Evolutionary conservation across 1,284 basidiomycete genomes (phyloP).

Genomic region (Ustilago curta): DNA sequence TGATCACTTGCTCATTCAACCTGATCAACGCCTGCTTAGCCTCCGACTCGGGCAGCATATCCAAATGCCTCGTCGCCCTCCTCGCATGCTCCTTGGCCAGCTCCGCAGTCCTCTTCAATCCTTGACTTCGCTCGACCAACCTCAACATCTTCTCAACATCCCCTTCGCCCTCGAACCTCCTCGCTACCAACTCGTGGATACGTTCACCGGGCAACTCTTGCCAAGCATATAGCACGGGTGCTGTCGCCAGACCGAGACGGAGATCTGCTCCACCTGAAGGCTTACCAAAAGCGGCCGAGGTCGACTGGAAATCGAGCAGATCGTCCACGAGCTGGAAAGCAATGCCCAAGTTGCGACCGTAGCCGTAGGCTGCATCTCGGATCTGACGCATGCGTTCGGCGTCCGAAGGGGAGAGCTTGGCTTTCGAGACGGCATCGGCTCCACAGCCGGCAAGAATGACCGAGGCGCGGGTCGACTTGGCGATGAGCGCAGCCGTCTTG

Average conservation of each 20-base stretch:
- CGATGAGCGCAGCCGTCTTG: conserved; percentile 95
- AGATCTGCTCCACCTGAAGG: conserved; percentile 85
- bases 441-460: conserved; percentile 88
- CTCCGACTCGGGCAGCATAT: conserved; percentile 54
- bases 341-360: conserved; percentile 86
- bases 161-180: conserved; percentile 84
- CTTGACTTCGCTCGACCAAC: conserved; percentile 55
- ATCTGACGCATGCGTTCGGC: conserved; percentile 72
- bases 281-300: conserved; percentile 79
- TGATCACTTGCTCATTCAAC: conserved; percentile 61
- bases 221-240: conserved; percentile 93
- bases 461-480: conserved; percentile 88
- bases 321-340: conserved; percentile 86
- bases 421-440: conserved; percentile 73
- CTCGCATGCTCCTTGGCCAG: conserved; percentile 63
- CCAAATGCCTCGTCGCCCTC: conserved; percentile 50
- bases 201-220: conserved; percentile 80
- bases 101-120: conserved; percentile 60
- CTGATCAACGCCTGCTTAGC: conserved; percentile 61
- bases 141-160: conserved; percentile 78
- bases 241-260: conserved; percentile 87
- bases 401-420: conserved; percentile 11
- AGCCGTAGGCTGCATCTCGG: conserved; percentile 94
- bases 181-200: conserved; percentile 78
- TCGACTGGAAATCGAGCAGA: conserved; percentile 84